phyloP scores from a whole-genome alignment of 306 rosid genomes.

The Dicorynia guianensis region DNA sequence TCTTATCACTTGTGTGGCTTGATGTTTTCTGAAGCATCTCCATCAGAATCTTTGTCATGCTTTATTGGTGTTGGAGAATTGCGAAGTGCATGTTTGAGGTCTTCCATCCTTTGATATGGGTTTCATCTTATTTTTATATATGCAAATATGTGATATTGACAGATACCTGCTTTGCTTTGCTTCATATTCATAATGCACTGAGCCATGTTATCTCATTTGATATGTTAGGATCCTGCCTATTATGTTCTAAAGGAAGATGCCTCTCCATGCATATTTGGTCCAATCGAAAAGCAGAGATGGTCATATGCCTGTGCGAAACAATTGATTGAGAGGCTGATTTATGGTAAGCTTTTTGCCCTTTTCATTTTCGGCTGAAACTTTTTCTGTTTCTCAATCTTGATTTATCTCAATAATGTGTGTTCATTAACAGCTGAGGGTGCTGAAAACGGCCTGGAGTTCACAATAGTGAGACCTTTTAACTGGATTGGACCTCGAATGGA shows the following conservation, averaged over 20 bases:
- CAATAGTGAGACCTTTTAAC: conserved; percentile 93
- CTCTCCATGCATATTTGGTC: conserved; percentile 92
- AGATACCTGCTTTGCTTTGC: neutral
- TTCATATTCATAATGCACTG: conserved; percentile 28
- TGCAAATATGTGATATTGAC: neutral
- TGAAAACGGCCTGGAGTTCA: conserved; percentile 85
- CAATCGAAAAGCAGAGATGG: conserved; percentile 97
- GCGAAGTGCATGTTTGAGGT: neutral
- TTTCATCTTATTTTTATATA: too few relatives aligned
- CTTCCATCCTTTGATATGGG: neutral
- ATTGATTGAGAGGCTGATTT: conserved; percentile 90
- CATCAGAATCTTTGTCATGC: too few relatives aligned
- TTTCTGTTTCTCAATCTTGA: neutral
- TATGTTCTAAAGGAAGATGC: conserved; percentile 80
- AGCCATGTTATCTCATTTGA: conserved; percentile 22
- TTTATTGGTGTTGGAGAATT: neutral
- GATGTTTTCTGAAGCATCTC: too few relatives aligned
- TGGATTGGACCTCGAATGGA: conserved; percentile 99
- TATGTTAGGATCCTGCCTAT: conserved; percentile 80
- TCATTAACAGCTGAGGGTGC: conserved; percentile 84
- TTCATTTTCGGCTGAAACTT: neutral
- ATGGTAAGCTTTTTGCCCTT: conserved; percentile 56
- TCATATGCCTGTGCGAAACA: conserved; percentile 97
- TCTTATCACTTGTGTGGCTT: neutral
- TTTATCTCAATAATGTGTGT: conserved; percentile 23